Conservation (phyloP, 2,329 filamentous ascomycete species). For the Colletotrichum caudatum region DNA sequence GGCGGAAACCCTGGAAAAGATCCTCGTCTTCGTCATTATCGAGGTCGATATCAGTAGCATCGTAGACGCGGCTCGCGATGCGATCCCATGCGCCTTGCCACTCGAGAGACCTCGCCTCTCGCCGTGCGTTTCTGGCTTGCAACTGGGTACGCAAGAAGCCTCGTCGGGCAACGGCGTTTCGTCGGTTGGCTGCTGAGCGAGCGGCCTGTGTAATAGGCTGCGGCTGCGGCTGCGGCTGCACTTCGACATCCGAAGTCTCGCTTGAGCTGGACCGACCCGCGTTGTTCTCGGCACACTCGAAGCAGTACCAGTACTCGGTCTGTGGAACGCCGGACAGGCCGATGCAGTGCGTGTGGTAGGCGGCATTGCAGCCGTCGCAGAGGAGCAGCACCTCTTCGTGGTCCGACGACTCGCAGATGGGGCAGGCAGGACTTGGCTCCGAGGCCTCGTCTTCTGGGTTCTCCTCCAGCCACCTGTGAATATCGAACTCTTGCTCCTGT, state of each 20-base stretch:
- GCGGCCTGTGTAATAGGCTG: conserved; percentile 28
- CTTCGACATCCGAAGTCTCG: conserved; percentile 24
- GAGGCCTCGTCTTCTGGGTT: conserved; percentile 75
- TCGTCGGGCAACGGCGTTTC: conserved; percentile 41
- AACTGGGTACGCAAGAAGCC: conserved; percentile 68
- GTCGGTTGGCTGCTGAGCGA: conserved; percentile 26
- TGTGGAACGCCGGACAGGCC: conserved; percentile 81
- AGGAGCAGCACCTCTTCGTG: conserved; percentile 87
- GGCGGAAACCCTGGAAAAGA: conserved; percentile 64
- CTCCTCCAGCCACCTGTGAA: conserved; percentile 78
- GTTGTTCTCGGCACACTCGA: conserved; percentile 76
- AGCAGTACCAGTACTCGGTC: conserved; percentile 86
- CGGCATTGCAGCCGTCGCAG: conserved; percentile 90
- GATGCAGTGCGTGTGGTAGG: conserved; percentile 93
- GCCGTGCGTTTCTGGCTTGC: conserved; percentile 66
- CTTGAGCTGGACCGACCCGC: conserved; percentile 19
- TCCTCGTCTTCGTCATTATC: conserved; percentile 88
- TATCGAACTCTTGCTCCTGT: conserved; percentile 90
- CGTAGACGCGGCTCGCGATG: conserved; percentile 71
- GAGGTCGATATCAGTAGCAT: conserved; percentile 79
- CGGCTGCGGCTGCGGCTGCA: conserved; percentile 12
- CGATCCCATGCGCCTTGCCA: conserved; percentile 90
- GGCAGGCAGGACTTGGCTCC: conserved; percentile 86
- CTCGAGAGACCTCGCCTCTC: conserved; percentile 78
- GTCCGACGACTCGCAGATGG: conserved; percentile 84